Percentiles rank a stretch among this genome's conserved stretches.
phyloP scores from a whole-genome alignment of 306 rosid species.

The Corylus americana region DNA sequence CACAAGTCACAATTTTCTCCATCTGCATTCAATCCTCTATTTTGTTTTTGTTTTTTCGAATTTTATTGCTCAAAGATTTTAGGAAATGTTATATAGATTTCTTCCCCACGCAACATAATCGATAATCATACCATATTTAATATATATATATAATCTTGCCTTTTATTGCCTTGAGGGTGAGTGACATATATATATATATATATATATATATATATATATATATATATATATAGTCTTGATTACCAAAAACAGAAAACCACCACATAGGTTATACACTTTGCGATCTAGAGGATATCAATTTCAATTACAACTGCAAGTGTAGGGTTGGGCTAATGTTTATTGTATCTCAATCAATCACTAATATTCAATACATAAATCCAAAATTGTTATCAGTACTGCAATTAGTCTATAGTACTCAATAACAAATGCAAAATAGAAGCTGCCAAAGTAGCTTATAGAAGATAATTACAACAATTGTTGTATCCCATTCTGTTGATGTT shows the following conservation, averaged over 20 bases:
- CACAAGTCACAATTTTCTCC: too few relatives aligned
- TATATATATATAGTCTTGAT: too few relatives aligned
- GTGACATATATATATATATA: too few relatives aligned
- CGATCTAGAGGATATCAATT: not conserved
- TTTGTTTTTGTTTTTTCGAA: too few relatives aligned
- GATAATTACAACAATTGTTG: conserved; percentile 58
- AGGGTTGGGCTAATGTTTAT: not conserved
- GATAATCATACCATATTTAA: too few relatives aligned
- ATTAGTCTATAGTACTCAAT: conserved; percentile 9
- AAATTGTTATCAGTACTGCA: conserved; percentile 3
- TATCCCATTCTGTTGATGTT: conserved; percentile 38
- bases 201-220: too few relatives aligned
- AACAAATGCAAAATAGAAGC: conserved; percentile 11
- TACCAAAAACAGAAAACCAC: not conserved
- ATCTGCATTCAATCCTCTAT: too few relatives aligned
- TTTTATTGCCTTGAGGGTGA: too few relatives aligned
- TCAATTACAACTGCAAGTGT: not conserved
- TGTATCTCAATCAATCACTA: not conserved
- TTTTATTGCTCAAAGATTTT: too few relatives aligned
- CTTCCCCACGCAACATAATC: too few relatives aligned
- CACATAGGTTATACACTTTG: not conserved
- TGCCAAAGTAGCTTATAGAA: conserved; percentile 19
- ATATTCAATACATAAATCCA: not conserved
- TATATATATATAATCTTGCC: too few relatives aligned
- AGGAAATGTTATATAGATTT: too few relatives aligned